A percentile compares a stretch with the other conserved stretches of the same genome.
Conservation (phyloP, 768 basidiomycete genomes). For the Termitomyces titanicus region DNA sequence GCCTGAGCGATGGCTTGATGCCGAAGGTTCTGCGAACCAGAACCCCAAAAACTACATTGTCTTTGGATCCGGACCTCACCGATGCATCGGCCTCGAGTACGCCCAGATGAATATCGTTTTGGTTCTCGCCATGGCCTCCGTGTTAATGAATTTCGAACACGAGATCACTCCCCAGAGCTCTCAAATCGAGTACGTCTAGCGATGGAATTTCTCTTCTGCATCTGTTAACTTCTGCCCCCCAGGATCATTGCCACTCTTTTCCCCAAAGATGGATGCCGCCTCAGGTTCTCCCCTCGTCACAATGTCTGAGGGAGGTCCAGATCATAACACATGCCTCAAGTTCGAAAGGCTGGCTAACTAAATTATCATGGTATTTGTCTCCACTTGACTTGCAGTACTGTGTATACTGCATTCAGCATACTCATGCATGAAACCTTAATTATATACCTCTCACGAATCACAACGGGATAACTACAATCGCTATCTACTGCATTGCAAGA, state of each 20-base stretch:
- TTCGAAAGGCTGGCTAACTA: background rate
- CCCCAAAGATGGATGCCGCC: constrained; percentile 86
- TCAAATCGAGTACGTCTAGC: constrained; percentile 68
- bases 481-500: background rate
- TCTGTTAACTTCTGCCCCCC: background rate
- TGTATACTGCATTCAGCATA: background rate
- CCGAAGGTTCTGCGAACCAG: constrained; percentile 67
- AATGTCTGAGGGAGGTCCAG: constrained; percentile 6
- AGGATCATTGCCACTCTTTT: constrained; percentile 97
- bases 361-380: background rate
- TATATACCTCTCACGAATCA: constrained; percentile 6
- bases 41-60: constrained; percentile 96
- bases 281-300: constrained; percentile 69
- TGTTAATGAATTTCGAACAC: constrained; percentile 85
- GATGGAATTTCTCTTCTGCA: background rate
- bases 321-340: background rate
- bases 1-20: constrained; percentile 94
- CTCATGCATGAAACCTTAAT: background rate
- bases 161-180: constrained; percentile 74
- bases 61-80: constrained; percentile 91
- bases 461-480: background rate
- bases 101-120: constrained; percentile 88
- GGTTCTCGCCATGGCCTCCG: constrained; percentile 78
- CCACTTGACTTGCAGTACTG: background rate
- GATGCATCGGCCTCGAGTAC: constrained; percentile 91